These are phyloP conservation scores for Aureobasidium pullulans DNA, from an alignment of 2,329 filamentous ascomycete genomes.

Conservation along the genomic window DNA sequence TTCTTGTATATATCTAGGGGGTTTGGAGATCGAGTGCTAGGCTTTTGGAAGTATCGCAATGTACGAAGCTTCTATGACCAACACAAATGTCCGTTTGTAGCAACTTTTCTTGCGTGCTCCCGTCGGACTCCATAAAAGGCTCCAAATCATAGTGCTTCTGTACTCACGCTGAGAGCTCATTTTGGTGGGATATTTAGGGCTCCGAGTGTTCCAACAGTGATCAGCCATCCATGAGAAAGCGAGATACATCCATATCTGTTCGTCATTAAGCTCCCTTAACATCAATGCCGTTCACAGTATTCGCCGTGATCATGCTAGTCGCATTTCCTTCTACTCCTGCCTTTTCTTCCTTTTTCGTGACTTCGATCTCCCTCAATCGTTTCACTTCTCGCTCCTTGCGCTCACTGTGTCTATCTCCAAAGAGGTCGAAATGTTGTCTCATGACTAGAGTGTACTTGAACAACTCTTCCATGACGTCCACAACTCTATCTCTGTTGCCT, in stretches of 20 bases:
- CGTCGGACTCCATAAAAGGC: too few relatives aligned
- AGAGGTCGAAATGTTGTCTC: constrained; percentile 53
- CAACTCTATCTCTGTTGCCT: constrained; percentile 51
- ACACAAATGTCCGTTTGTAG: too few relatives aligned
- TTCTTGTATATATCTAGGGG: neutral
- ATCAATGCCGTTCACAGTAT: neutral
- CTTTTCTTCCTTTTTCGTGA: neutral
- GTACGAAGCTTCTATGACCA: too few relatives aligned
- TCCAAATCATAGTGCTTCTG: too few relatives aligned
- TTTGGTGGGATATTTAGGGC: too few relatives aligned
- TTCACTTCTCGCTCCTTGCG: constrained; percentile 36
- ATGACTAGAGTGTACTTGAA: constrained; percentile 62
- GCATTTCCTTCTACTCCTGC: neutral
- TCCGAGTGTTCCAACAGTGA: too few relatives aligned
- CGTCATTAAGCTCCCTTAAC: neutral
- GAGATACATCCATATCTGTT: neutral
- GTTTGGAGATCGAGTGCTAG: too few relatives aligned
- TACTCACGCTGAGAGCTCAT: too few relatives aligned
- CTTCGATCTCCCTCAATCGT: constrained; percentile 10
- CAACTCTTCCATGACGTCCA: constrained; percentile 64
- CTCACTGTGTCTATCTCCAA: constrained; percentile 58
- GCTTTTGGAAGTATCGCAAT: too few relatives aligned
- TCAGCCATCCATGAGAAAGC: too few relatives aligned
- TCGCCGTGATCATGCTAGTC: neutral
- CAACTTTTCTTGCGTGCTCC: too few relatives aligned